Base-by-base conservation (phyloP, 495 filamentous ascomycete genomes). In the Aspergillus olivimuriae region DNA sequence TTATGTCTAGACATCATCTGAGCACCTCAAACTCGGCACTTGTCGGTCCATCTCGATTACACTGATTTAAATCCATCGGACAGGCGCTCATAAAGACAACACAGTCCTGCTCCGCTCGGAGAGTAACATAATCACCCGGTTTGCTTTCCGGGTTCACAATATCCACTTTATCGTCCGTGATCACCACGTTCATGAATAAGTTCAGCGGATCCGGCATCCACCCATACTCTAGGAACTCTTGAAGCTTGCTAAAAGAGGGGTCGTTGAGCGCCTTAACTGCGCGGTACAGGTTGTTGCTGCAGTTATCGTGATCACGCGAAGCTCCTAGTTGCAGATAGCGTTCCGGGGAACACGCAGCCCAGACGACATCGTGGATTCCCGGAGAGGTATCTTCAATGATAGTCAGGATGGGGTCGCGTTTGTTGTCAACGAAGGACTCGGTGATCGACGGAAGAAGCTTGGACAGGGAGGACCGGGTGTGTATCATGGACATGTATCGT, bases 111-210 rank as follows among this genome's bases (percentile, higher is more conserved):
- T 65, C 42, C 12, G 65, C 66, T 36, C 53, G 55, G 8, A 74
- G 55, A 12, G 22, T 47, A 4, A 71, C 61, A 58, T 48, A 66
- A 28, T 74, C 47, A 10, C 63, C 65, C 24, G 44, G 36, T 39
- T 63, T 56, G 38, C 61, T 61, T 2, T 48, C 48, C 0, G 70
- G 70, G 17, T 47, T 31, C 38, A 57, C 50, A 37, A 63, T 64
- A 3, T 68, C 35, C 12, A 47, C 51, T 0, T 62, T 62, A 31
- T 60, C 55, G 33, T 52, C 37, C 23, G 56, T 56, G 14, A 70
- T 48, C 0, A 66, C 52, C 15, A 72, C 67, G 44, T 74, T 72
- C 70, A 74, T 74, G 46, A 72, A 72, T 12, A 74, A 34, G 50
- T 74, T 74, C 6, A 74, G 50, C 1, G 69, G 70, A 40, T 62